Evolutionary conservation across 139 green algal genomes (phyloP).

Genomic region (Picochlorum sp.): DNA sequence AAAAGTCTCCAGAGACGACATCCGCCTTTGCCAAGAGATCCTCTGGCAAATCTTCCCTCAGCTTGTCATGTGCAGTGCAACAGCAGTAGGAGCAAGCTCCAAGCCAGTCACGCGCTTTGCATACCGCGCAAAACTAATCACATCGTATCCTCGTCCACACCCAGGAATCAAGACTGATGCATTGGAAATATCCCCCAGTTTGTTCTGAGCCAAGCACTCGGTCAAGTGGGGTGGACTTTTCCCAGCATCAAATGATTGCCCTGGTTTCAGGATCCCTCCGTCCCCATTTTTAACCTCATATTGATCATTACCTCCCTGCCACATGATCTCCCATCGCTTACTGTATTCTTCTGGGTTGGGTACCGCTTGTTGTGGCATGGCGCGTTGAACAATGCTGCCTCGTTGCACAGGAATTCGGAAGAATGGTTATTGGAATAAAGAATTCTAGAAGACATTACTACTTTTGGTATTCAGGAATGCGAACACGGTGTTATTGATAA

Average conservation of each 20-base stretch:
- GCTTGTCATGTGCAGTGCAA: slow-evolving; percentile 7
- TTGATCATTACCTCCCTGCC: background rate
- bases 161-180: slow-evolving; percentile 34
- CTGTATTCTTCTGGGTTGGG: slow-evolving; percentile 8
- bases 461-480: too few species aligned
- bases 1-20: slow-evolving; percentile 36
- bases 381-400: too few species aligned
- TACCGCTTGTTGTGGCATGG: too few species aligned
- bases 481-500: too few species aligned
- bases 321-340: slow-evolving; percentile 5
- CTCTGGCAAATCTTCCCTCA: background rate
- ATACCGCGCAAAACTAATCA: slow-evolving; percentile 23
- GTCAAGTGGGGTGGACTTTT: slow-evolving; percentile 1
- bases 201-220: background rate
- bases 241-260: slow-evolving; percentile 3
- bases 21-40: background rate
- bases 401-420: too few species aligned
- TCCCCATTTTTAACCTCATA: background rate
- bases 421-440: too few species aligned
- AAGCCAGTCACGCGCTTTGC: slow-evolving; percentile 27
- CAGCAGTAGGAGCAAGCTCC: slow-evolving; percentile 31
- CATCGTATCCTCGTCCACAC: slow-evolving; percentile 50
- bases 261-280: slow-evolving; percentile 4
- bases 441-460: too few species aligned
- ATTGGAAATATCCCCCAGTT: slow-evolving; percentile 4